Evolutionary conservation across 1,284 basidiomycete genomes (phyloP).

Genomic region (Puccinia polysora): DNA sequence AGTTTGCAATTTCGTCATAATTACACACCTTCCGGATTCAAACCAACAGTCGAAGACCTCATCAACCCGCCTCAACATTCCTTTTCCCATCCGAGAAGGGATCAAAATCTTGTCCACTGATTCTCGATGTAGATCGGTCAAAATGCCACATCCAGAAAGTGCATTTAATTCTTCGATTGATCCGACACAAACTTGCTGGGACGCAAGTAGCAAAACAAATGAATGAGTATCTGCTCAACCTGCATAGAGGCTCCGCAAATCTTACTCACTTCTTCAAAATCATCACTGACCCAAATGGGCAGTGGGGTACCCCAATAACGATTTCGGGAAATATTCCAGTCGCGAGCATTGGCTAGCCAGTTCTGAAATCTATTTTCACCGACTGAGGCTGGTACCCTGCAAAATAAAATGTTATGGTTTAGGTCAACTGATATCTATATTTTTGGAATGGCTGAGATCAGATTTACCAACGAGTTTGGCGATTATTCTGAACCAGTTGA

Average conservation of each 20-base stretch:
- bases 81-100: conserved; percentile 85
- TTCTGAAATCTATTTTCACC: conserved; percentile 92
- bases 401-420: not conserved
- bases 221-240: not conserved
- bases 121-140: conserved; percentile 91
- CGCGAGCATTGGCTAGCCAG: conserved; percentile 94
- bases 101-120: conserved; percentile 95
- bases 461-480: conserved; percentile 76
- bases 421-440: not conserved
- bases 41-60: conserved; percentile 99
- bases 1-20: not conserved
- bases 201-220: conserved; percentile 13
- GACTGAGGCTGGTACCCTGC: conserved; percentile 80
- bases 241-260: not conserved
- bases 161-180: conserved; percentile 84
- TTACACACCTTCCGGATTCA: conserved; percentile 83
- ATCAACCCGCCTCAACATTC: conserved; percentile 76
- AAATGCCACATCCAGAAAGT: conserved; percentile 75
- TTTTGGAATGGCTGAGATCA: conserved; percentile 21
- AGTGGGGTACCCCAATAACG: conserved; percentile 99
- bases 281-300: conserved; percentile 92
- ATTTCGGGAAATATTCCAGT: conserved; percentile 99
- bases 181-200: conserved; percentile 81
- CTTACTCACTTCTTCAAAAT: conserved; percentile 71
- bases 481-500: conserved; percentile 83